Conservation (phyloP, 164 flowering plant genomes). For the Cinnamomum chago region DNA sequence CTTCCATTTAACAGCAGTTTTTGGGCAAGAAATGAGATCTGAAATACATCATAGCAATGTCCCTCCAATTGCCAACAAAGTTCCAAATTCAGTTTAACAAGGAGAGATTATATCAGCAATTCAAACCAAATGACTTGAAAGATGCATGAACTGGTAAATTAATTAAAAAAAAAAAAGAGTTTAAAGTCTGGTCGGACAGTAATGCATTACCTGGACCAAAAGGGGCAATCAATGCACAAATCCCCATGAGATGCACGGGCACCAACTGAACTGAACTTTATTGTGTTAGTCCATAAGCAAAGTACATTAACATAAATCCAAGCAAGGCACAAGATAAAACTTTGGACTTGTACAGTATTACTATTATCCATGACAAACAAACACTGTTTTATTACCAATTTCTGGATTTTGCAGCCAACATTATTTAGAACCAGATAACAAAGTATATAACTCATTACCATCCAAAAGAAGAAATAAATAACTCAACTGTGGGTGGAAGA, state of each 20-base stretch:
- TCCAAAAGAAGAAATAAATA: not conserved
- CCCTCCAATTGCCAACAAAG: no score
- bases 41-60: not conserved
- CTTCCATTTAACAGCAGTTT: not conserved
- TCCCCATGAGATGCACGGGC: not conserved
- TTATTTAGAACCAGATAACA: not conserved
- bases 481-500: not conserved
- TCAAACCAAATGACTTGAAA: not conserved
- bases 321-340: not conserved
- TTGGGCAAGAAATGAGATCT: not conserved
- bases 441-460: not conserved
- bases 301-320: not conserved
- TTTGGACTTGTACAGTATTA: no score
- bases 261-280: not conserved
- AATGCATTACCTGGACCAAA: not conserved
- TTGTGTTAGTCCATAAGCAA: not conserved
- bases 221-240: not conserved
- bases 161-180: not conserved
- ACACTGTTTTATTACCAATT: not conserved
- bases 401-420: not conserved
- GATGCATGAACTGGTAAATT: not conserved
- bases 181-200: not conserved
- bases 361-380: not conserved
- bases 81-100: no score
- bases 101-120: no score